phyloP scores from a whole-genome alignment of 768 basidiomycete genomes.

The Mrakia gelida region DNA sequence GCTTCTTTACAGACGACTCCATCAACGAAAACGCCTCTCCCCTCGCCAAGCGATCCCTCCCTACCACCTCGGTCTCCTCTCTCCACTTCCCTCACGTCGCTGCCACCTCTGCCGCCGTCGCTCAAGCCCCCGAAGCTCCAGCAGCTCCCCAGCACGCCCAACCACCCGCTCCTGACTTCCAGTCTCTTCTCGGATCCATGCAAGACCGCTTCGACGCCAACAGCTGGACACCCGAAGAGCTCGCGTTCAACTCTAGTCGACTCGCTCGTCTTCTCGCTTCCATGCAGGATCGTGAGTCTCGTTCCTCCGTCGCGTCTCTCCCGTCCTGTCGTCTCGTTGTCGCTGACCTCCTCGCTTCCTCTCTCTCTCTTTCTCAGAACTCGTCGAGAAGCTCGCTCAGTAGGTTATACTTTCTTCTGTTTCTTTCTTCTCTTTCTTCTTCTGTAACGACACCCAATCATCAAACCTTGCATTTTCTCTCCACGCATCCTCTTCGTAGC shows the following conservation, averaged over 20 bases:
- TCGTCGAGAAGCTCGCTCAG: not conserved
- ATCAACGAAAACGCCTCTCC: conserved; percentile 7
- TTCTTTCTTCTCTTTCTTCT: not conserved
- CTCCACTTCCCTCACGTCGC: conserved; percentile 8
- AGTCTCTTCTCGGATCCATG: not conserved
- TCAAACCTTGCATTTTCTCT: not conserved
- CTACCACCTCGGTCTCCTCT: not conserved
- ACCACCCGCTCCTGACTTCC: not conserved
- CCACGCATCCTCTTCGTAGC: not conserved
- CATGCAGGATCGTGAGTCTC: conserved; percentile 8
- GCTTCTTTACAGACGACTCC: not conserved
- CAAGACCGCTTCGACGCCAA: not conserved
- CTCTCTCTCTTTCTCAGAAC: not conserved
- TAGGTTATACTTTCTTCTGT: not conserved
- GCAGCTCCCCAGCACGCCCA: not conserved
- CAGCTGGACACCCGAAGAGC: not conserved
- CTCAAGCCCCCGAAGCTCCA: not conserved
- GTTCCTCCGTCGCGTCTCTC: not conserved
- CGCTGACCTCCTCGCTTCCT: not conserved
- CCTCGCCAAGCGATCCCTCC: conserved; percentile 5
- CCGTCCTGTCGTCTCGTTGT: no score
- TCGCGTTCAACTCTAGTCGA: not conserved
- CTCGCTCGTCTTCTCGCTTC: not conserved
- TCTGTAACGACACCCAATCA: not conserved
- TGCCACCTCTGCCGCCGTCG: not conserved